Conservation (phyloP, 2,329 filamentous ascomycete species). For the Xylaria arbuscula region DNA sequence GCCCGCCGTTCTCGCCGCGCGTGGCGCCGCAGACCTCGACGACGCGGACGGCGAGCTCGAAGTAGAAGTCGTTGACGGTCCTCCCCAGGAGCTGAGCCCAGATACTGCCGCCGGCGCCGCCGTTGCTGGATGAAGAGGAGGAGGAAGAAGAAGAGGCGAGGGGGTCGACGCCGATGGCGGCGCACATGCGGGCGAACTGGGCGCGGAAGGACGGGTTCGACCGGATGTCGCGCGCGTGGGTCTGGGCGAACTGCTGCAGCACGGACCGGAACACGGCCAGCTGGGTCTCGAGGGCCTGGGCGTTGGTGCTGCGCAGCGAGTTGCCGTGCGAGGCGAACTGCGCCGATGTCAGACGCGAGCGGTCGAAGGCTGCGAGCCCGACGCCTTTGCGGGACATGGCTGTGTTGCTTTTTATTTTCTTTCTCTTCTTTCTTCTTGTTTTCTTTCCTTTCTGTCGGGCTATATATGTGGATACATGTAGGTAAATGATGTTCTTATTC, state of each 20-base stretch:
- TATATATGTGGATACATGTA: background rate
- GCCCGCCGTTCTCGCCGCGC: conserved; percentile 88
- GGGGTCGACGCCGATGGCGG: conserved; percentile 95
- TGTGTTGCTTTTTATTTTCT: background rate
- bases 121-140: conserved; percentile 59
- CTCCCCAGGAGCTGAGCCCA: conserved; percentile 94
- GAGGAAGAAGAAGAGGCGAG: conserved; percentile 67
- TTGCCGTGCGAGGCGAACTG: conserved; percentile 93
- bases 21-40: conserved; percentile 93
- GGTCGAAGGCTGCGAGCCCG: conserved; percentile 89
- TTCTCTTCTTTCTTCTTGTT: background rate
- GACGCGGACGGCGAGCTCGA: conserved; percentile 93
- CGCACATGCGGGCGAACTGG: conserved; percentile 98
- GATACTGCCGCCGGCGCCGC: conserved; percentile 73
- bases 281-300: conserved; percentile 88
- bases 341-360: conserved; percentile 83
- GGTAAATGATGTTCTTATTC: background rate
- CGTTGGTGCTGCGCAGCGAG: conserved; percentile 84
- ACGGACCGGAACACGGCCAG: conserved; percentile 95
- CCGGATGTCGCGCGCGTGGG: conserved; percentile 94
- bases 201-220: conserved; percentile 94
- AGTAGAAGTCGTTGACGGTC: conserved; percentile 98
- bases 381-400: conserved; percentile 82
- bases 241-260: conserved; percentile 93
- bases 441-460: background rate